A percentile compares a stretch with the other conserved stretches of the same genome.
Evolutionary conservation across 2,329 filamentous ascomycete genomes (phyloP).

Genomic region (Trichoderma sp.): DNA sequence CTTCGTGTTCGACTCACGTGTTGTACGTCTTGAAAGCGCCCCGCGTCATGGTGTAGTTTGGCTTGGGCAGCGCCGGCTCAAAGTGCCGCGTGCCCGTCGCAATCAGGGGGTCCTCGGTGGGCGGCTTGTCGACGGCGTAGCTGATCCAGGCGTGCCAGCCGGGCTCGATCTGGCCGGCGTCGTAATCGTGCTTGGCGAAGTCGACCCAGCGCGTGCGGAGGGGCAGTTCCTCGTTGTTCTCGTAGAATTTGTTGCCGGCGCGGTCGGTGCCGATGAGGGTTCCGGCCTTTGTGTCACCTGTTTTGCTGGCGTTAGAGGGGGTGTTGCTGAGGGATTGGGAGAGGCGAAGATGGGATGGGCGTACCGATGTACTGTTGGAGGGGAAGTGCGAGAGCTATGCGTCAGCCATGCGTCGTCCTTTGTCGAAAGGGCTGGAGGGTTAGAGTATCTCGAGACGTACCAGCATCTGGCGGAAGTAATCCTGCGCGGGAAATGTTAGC

Average conservation of each 20-base stretch:
- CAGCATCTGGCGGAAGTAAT: conserved; percentile 90
- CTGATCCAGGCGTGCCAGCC: conserved; percentile 99
- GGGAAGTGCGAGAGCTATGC: conserved; percentile 20
- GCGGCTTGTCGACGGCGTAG: conserved; percentile 87
- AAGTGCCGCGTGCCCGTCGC: conserved; percentile 68
- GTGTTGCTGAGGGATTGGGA: background rate
- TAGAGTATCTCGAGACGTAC: conserved; percentile 57
- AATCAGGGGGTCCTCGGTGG: conserved; percentile 72
- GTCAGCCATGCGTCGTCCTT: conserved; percentile 32
- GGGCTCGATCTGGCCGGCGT: conserved; percentile 84
- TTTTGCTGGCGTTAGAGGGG: background rate
- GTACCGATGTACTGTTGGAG: conserved; percentile 58
- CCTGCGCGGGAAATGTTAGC: conserved; percentile 52
- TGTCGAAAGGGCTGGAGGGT: conserved; percentile 28
- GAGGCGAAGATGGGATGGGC: conserved; percentile 6
- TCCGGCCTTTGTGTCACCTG: conserved; percentile 96
- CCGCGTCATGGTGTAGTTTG: conserved; percentile 73
- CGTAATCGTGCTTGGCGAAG: conserved; percentile 85
- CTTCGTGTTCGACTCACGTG: conserved; percentile 70
- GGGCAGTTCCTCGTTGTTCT: conserved; percentile 93
- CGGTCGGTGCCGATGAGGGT: conserved; percentile 80
- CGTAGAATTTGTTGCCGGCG: conserved; percentile 96
- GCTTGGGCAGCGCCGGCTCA: conserved; percentile 71
- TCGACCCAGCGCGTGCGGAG: conserved; percentile 97
- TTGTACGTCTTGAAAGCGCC: conserved; percentile 91